These are phyloP conservation scores for Oryza officinalis DNA, from an alignment of 176 grass and related monocot genomes.

Conservation along the genomic window DNA sequence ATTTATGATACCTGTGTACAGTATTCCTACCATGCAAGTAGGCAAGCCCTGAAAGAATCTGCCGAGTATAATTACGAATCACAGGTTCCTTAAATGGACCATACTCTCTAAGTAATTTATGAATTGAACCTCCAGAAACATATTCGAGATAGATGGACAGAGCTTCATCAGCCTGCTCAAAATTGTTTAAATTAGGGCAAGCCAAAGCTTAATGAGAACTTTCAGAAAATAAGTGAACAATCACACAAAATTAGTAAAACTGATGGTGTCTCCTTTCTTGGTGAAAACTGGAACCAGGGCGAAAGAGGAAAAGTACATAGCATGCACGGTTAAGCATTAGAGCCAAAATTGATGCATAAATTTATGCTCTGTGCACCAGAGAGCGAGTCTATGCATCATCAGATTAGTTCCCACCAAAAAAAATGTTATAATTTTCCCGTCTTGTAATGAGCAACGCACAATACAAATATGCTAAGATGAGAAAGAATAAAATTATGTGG, in stretches of 20 bases:
- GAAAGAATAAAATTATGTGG: neutral
- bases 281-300: neutral
- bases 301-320: neutral
- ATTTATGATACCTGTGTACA: constrained; percentile 55
- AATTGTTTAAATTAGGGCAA: constrained; percentile 6
- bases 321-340: neutral
- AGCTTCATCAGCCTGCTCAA: constrained; percentile 42
- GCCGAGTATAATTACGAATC: constrained; percentile 50
- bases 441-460: neutral
- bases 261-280: neutral
- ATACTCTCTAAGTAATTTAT: constrained; percentile 58
- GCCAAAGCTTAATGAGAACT: neutral
- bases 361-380: neutral
- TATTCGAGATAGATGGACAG: constrained; percentile 71
- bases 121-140: constrained; percentile 63
- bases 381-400: neutral
- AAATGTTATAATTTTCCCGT: neutral
- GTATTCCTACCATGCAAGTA: constrained; percentile 62
- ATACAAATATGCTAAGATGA: neutral
- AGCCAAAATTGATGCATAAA: neutral
- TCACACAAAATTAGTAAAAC: neutral
- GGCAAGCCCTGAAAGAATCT: constrained; percentile 70
- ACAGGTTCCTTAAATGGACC: constrained; percentile 63
- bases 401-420: neutral
- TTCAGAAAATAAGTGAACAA: neutral